Evolutionary conservation across 2,329 filamentous ascomycete species (phyloP).

Genomic region (Akanthomyces muscarius): DNA sequence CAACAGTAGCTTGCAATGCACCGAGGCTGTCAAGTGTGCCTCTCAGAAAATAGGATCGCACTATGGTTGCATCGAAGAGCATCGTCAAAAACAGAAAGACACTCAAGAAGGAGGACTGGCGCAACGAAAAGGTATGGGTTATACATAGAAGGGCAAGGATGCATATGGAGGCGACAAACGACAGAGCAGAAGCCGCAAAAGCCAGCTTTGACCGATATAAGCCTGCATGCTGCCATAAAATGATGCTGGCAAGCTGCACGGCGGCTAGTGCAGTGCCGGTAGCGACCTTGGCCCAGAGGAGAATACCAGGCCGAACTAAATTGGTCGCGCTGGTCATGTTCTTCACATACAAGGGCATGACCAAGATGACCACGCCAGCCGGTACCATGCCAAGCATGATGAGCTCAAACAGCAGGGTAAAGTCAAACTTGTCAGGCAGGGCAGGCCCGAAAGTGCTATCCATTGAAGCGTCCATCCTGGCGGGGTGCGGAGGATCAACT

Average conservation of each 20-base stretch:
- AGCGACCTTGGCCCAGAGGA: constrained; percentile 24
- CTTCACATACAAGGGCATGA: background rate
- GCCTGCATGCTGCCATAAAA: constrained; percentile 24
- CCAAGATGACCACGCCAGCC: background rate
- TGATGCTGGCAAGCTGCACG: constrained; percentile 24
- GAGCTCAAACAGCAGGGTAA: background rate
- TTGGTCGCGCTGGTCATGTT: background rate
- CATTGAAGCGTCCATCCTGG: too few species aligned
- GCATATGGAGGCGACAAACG: constrained; percentile 25
- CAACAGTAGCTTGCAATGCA: constrained; percentile 24
- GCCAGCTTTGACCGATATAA: constrained; percentile 23
- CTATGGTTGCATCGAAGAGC: constrained; percentile 31
- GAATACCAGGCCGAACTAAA: background rate
- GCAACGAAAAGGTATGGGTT: constrained; percentile 30
- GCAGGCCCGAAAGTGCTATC: background rate
- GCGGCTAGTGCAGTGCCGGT: accelerated
- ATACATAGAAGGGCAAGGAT: constrained; percentile 28
- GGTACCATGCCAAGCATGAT: background rate
- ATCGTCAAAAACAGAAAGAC: constrained; percentile 30
- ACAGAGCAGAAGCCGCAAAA: constrained; percentile 27
- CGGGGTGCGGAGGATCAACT: too few species aligned
- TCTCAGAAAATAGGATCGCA: constrained; percentile 33
- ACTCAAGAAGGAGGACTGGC: constrained; percentile 31
- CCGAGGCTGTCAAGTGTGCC: constrained; percentile 23
- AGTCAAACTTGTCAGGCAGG: background rate